phyloP scores from a whole-genome alignment of 345 rosid genomes.

The Syzygium oleosum region DNA sequence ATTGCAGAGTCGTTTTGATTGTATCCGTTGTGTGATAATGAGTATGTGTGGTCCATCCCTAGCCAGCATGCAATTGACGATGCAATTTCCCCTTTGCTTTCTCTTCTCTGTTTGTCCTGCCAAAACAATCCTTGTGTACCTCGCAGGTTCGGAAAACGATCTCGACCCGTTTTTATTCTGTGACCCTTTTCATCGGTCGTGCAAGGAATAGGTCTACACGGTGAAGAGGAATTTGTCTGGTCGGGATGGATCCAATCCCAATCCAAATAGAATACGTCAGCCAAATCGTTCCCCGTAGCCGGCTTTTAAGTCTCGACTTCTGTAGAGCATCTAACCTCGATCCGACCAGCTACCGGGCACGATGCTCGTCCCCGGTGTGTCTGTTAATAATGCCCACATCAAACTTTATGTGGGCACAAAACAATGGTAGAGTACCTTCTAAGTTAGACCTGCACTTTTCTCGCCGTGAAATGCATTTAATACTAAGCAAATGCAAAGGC shows the following conservation, averaged over 20 bases:
- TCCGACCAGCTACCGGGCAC: neutral
- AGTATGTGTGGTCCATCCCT: neutral
- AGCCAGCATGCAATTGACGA: neutral
- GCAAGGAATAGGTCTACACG: neutral
- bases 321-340: neutral
- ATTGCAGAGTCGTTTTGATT: neutral
- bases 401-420: neutral
- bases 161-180: neutral
- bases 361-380: neutral
- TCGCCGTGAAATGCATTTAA: neutral
- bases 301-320: neutral
- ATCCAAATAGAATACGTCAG: no score
- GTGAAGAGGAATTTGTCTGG: neutral
- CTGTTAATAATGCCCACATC: neutral
- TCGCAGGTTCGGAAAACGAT: no score
- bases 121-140: neutral
- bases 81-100: neutral
- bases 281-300: no score
- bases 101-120: neutral
- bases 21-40: neutral
- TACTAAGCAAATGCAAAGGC: neutral
- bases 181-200: neutral
- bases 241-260: neutral
- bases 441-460: neutral
- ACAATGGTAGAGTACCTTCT: neutral